Base-by-base conservation (phyloP, 202 grass and related monocot species). In the Setaria italica region DNA sequence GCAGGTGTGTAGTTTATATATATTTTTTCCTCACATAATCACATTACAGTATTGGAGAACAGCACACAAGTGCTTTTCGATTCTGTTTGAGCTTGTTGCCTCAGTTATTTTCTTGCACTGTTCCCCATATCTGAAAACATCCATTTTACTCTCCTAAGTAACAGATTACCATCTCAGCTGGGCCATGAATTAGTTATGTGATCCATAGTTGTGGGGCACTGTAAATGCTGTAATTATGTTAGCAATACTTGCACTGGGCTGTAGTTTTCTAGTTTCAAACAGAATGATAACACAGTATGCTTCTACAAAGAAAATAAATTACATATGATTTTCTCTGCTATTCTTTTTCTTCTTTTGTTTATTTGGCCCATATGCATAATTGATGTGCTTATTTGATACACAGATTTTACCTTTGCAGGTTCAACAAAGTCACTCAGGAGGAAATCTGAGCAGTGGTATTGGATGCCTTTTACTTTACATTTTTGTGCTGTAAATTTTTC, bases 361-460 rank as follows among this genome's bases (percentile, higher is more conserved):
- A 13, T 4, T 55, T 12, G 21, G 12, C 35, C 14, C 54, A 19
- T 76, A 47, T 81, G 41, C 60, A 60, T 19, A 43, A 56, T 53
- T 84, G 69, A 46, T 66, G 37, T 84, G 15, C 35, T 16, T 77
- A 53, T 21, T 79, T 84, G 57, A 49, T 84, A 42, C 34, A 25
- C 33, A 67, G 39, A 84, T 59, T 35, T 82, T 84, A 17, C 78
- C 82, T 56, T 90, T 84, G 30, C 91, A 95, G 96, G 88, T 88
- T 81, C 83, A 88, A 74, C 81, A 82, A 78, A 87, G n/a, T 67
- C 45, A 86, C 76, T 69, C 62, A 83, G 77, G 74, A 57, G 90
- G 88, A 55, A 84, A 88, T 66, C 80, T 78, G 30, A 92, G 49
- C 77, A 64, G 84, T 39, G 93, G 93, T 98, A 95, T 81, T 76